Evolutionary conservation across 1,284 basidiomycete species (phyloP).

Genomic region (Ceratobasidium sp.): DNA sequence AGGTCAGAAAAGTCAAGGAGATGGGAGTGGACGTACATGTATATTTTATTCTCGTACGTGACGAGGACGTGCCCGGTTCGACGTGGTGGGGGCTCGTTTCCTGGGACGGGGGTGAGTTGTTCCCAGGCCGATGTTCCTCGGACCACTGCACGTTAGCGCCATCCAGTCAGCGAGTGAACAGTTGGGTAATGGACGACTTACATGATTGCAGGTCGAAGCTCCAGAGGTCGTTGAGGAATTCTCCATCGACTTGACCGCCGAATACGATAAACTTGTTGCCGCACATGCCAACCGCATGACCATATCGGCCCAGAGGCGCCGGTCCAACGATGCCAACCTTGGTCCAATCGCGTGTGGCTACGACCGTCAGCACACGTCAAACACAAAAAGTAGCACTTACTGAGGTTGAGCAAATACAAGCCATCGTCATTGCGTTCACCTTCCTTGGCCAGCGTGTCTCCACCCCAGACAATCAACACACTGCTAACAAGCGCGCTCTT

Average conservation of each 20-base stretch:
- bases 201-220: slow-evolving; percentile 93
- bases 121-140: slow-evolving; percentile 72
- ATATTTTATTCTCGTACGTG: slow-evolving; percentile 83
- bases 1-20: neutral
- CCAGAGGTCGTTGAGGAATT: slow-evolving; percentile 97
- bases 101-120: slow-evolving; percentile 66
- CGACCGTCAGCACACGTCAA: slow-evolving; percentile 16
- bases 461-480: slow-evolving; percentile 98
- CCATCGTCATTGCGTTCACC: slow-evolving; percentile 90
- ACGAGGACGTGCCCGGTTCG: slow-evolving; percentile 95
- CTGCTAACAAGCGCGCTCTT: slow-evolving; percentile 94
- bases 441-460: slow-evolving; percentile 84
- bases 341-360: slow-evolving; percentile 94
- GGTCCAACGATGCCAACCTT: slow-evolving; percentile 78
- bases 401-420: slow-evolving; percentile 93
- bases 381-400: slow-evolving; percentile 56
- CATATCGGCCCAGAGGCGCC: slow-evolving; percentile 88
- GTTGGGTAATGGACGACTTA: slow-evolving; percentile 54
- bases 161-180: neutral
- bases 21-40: slow-evolving; percentile 65
- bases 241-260: slow-evolving; percentile 95
- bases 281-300: slow-evolving; percentile 93
- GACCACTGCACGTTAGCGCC: slow-evolving; percentile 59
- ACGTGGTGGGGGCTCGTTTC: slow-evolving; percentile 74
- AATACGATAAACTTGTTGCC: slow-evolving; percentile 94